Evolutionary conservation across 2,329 filamentous ascomycete species (phyloP), one percentile per base, ranked within the genome.

Genomic region (Nemania sp.): DNA sequence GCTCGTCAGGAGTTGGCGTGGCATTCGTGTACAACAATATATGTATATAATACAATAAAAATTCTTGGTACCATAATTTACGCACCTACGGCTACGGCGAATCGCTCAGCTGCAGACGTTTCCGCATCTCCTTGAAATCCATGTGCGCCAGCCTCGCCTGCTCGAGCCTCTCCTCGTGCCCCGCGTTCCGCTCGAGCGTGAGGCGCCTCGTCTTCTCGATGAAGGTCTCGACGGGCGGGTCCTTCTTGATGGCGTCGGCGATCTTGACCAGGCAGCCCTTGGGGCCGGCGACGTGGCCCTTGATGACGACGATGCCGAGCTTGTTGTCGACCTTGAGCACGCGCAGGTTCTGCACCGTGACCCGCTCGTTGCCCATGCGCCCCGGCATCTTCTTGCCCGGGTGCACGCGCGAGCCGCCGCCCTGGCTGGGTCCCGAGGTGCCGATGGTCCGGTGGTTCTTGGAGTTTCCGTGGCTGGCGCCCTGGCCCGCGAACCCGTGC

Each of bases 351-450:
- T 97, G 93, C 59, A 95, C 84, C 49, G 95, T 99, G 57, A 92
- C 90, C 68, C 86, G 87, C 76, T 96, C 85, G 67, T 90, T 90
- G 65, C 95, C 95, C 95, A 99, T 98, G 61, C 91, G 87, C 57
- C 95, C 95, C 3, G 95, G 87, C 95, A 99, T 99, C 80, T 92
- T 95, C 86, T 99, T 99, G 62, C 95, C 95, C 0, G 95, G 95
- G 73, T 92, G 81, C 21, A 99, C 94, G 78, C 95, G 87, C 65
- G 91, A 96, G 79, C 95, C 95, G 74, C 90, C 88, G 66, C 95
- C 95, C 78, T 99, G 95, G 69, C 90, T 90, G 62, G 90, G 91
- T 75, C 95, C 95, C 7, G 89, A 84, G 35, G 92, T 94, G 82
- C 95, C 95, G 79, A 97, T 91, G 29, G 90, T 90, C 72, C 95